Evolutionary conservation across 106 monocot genomes (phyloP).

Genomic region (Vanilla planifolia): DNA sequence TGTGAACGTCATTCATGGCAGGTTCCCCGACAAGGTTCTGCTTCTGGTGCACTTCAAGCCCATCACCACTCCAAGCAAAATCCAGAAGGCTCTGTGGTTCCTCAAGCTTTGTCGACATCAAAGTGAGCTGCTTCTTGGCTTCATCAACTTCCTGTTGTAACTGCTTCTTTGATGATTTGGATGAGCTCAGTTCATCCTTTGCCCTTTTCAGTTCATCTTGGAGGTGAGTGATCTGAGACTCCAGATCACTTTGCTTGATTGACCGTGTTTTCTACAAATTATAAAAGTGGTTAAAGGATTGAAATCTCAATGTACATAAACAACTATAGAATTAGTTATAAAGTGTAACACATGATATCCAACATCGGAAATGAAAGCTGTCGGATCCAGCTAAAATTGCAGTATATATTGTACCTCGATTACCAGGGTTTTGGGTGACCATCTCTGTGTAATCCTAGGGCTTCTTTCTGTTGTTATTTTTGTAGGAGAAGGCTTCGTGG

Average conservation of each 20-base stretch:
- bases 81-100: conserved; percentile 58
- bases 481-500: conserved; percentile 10
- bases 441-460: conserved; percentile 29
- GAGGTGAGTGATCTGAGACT: conserved; percentile 49
- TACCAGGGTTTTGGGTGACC: conserved; percentile 33
- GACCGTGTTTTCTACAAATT: conserved; percentile 44
- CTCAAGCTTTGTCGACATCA: conserved; percentile 37
- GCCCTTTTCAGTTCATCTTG: conserved; percentile 77
- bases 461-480: conserved; percentile 26
- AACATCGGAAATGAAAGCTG: too few species aligned
- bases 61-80: conserved; percentile 60
- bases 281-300: not conserved
- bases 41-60: conserved; percentile 68
- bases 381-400: too few species aligned
- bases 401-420: conserved; percentile 30
- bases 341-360: too few species aligned
- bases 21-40: conserved; percentile 48
- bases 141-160: conserved; percentile 69
- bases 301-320: not conserved
- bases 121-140: conserved; percentile 40
- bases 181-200: conserved; percentile 57
- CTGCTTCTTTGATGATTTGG: conserved; percentile 42
- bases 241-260: conserved; percentile 46
- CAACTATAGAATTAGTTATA: too few species aligned
- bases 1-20: conserved; percentile 66